These are phyloP conservation scores for Pontederia crassipes DNA, from an alignment of 176 grass and related monocot species.

Conservation along the genomic window DNA sequence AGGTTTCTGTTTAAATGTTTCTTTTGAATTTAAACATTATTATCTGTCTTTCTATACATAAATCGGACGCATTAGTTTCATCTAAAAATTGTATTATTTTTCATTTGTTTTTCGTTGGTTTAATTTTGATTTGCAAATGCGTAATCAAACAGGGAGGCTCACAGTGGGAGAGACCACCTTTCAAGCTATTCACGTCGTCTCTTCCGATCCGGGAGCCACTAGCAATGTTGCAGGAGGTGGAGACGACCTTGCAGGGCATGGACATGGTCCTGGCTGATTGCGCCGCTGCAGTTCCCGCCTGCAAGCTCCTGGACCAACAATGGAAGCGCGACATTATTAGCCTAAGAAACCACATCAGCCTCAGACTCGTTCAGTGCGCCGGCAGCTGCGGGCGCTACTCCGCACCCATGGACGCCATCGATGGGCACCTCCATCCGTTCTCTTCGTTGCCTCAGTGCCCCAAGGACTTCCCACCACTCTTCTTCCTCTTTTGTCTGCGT, in stretches of 20 bases:
- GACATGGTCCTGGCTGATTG: constrained; percentile 31
- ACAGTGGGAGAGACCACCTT: constrained; percentile 48
- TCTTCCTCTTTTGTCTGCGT: constrained; percentile 59
- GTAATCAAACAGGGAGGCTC: constrained; percentile 29
- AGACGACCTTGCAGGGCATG: constrained; percentile 56
- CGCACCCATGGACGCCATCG: neutral
- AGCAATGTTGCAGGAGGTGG: constrained; percentile 31
- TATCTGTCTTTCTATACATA: no score
- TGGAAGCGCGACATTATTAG: constrained; percentile 16
- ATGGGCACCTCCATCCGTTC: neutral
- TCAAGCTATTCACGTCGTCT: constrained; percentile 4
- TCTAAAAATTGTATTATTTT: neutral
- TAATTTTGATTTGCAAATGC: neutral
- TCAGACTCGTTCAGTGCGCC: constrained; percentile 31
- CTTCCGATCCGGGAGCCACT: neutral
- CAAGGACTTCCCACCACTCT: constrained; percentile 28
- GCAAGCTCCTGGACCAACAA: neutral
- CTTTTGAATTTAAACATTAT: no score
- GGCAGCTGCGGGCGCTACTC: neutral
- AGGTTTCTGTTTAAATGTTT: no score
- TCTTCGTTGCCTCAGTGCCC: neutral
- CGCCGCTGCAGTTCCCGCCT: neutral
- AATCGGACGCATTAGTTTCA: neutral
- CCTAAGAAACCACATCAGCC: constrained; percentile 44
- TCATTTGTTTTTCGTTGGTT: neutral